Evolutionary conservation across 139 green algal species (phyloP).

Genomic region (Chlamydomonas applanata): DNA sequence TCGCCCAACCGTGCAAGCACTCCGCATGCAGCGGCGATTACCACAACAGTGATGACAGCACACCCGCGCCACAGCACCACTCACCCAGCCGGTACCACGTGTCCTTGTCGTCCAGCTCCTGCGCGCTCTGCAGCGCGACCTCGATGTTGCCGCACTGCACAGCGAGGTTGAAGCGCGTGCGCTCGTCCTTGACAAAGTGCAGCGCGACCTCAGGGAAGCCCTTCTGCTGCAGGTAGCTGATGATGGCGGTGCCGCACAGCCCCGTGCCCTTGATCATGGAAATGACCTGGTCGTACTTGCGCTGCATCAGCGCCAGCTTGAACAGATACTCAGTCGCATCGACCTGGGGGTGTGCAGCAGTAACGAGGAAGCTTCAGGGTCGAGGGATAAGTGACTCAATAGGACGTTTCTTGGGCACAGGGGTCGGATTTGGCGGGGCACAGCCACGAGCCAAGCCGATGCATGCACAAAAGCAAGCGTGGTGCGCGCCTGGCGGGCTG

Average conservation of each 20-base stretch:
- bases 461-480: neutral
- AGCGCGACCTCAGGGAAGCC: slow-evolving; percentile 97
- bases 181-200: slow-evolving; percentile 91
- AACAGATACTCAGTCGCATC: slow-evolving; percentile 97
- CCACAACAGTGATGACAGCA: neutral
- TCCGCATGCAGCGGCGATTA: neutral
- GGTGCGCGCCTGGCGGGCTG: too few relatives aligned
- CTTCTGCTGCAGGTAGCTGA: slow-evolving; percentile 97
- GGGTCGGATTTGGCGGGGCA: too few relatives aligned
- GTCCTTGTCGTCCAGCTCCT: slow-evolving; percentile 95
- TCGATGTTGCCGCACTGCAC: slow-evolving; percentile 91
- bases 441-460: too few relatives aligned
- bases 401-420: too few relatives aligned
- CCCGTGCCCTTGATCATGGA: slow-evolving; percentile 84
- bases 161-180: slow-evolving; percentile 92
- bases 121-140: slow-evolving; percentile 90
- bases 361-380: too few relatives aligned
- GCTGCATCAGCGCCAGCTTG: slow-evolving; percentile 95
- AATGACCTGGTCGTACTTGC: slow-evolving; percentile 93
- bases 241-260: slow-evolving; percentile 96
- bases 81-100: slow-evolving; percentile 89
- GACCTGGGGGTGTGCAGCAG: slow-evolving; percentile 49
- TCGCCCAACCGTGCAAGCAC: neutral
- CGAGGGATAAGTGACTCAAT: too few relatives aligned
- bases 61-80: slow-evolving; percentile 12